Conservation (phyloP, 139 green algal species). For the Zygnema circumcarinatum region DNA sequence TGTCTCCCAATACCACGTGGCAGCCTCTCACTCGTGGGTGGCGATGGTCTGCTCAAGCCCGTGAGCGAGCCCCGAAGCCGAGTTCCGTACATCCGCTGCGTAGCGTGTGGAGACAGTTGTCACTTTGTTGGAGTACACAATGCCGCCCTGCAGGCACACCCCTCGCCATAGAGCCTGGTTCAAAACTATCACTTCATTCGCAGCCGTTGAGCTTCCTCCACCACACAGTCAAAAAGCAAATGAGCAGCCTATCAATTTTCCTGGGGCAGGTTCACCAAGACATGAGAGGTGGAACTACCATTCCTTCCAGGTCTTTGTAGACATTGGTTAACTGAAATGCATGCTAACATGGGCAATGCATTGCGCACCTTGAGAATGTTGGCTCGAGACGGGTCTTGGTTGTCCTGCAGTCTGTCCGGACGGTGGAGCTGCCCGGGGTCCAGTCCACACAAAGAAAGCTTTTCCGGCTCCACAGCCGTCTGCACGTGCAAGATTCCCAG, state of each 20-base stretch:
- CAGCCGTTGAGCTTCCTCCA: neutral
- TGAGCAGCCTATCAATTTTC: neutral
- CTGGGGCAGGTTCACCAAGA: neutral
- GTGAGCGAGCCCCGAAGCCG: neutral
- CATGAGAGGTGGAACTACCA: no score
- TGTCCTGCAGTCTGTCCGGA: conserved; percentile 56
- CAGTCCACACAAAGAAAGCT: conserved; percentile 38
- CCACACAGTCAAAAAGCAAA: neutral
- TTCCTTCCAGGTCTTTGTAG: no score
- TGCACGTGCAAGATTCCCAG: neutral
- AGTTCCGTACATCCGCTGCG: conserved; percentile 27
- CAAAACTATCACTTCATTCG: neutral
- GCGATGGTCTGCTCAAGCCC: conserved; percentile 27
- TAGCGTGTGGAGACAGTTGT: conserved; percentile 34
- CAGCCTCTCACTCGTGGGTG: conserved; percentile 8
- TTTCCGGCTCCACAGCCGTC: neutral
- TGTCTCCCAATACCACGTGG: neutral
- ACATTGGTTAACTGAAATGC: no score
- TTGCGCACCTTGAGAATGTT: conserved; percentile 56
- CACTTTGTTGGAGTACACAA: conserved; percentile 61
- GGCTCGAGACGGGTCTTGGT: conserved; percentile 16
- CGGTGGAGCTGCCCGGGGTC: conserved; percentile 27
- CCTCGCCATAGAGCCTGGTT: neutral
- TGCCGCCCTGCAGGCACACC: conserved; percentile 30
- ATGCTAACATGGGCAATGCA: no score